A percentile compares a stretch with the other conserved stretches of the same genome.
phyloP scores from a whole-genome alignment of 2,329 filamentous ascomycete species.

The Cercospora janseana region DNA sequence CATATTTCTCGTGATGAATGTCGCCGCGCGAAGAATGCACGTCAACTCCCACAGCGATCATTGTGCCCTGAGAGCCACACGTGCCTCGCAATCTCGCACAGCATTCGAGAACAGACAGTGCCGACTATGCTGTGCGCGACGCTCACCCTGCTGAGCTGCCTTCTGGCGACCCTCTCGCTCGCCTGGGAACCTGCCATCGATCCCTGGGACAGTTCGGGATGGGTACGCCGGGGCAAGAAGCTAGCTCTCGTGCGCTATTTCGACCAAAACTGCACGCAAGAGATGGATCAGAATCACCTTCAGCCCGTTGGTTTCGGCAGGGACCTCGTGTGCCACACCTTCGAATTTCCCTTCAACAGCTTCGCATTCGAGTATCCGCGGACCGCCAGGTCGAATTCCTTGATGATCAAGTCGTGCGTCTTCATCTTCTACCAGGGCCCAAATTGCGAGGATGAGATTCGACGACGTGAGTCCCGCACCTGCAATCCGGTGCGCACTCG shows the following conservation, averaged over 20 bases:
- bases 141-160: background rate
- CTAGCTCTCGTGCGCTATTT: constrained; percentile 5
- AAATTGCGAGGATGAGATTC: constrained; percentile 1
- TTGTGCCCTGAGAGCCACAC: too few species aligned
- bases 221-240: background rate
- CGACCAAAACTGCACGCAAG: background rate
- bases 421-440: background rate
- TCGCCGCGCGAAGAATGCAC: too few species aligned
- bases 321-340: background rate
- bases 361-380: constrained; percentile 4
- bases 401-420: background rate
- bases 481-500: background rate
- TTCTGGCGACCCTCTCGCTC: background rate
- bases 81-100: background rate
- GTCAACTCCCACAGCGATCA: too few species aligned
- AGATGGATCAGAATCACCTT: constrained; percentile 4
- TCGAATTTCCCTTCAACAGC: constrained; percentile 3
- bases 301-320: background rate
- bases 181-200: constrained; percentile 9
- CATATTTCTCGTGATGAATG: too few species aligned
- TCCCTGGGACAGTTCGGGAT: constrained; percentile 1
- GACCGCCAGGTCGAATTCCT: background rate
- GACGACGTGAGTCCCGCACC: background rate
- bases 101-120: background rate
- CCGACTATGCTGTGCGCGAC: background rate